Conservation (phyloP, 441 rosid species). For the Sinapis alba region DNA sequence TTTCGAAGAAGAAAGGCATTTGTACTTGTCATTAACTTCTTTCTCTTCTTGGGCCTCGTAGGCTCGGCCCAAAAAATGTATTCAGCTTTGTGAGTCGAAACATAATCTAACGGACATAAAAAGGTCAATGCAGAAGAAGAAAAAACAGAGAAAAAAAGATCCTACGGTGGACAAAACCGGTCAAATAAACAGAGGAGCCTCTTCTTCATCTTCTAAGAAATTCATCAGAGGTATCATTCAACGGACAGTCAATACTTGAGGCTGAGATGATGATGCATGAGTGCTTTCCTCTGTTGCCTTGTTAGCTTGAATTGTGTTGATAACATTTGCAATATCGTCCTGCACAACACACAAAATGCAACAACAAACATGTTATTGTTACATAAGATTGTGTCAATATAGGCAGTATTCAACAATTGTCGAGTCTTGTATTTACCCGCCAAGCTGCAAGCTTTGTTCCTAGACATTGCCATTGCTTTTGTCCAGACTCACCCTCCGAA, state of each 20-base stretch:
- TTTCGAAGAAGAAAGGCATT: no score
- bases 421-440: conserved; percentile 56
- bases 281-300: conserved; percentile 72
- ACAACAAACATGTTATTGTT: background rate
- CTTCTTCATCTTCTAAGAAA: no score
- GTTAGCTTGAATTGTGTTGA: conserved; percentile 78
- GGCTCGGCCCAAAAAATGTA: background rate
- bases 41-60: no score
- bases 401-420: background rate
- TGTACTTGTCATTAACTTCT: no score
- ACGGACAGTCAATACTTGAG: conserved; percentile 60
- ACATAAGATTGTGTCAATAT: background rate
- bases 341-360: conserved; percentile 32
- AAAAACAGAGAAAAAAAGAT: background rate
- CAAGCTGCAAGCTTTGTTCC: conserved; percentile 68
- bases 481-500: conserved; percentile 67
- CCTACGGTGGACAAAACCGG: background rate
- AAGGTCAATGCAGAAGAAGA: no score
- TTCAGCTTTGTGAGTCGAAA: no score
- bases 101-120: no score
- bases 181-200: no score
- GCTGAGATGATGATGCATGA: conserved; percentile 40
- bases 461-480: conserved; percentile 70
- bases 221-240: no score
- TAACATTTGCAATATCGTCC: conserved; percentile 66